Base-by-base conservation (phyloP, 495 filamentous ascomycete species). In the Xylaria acuta region DNA sequence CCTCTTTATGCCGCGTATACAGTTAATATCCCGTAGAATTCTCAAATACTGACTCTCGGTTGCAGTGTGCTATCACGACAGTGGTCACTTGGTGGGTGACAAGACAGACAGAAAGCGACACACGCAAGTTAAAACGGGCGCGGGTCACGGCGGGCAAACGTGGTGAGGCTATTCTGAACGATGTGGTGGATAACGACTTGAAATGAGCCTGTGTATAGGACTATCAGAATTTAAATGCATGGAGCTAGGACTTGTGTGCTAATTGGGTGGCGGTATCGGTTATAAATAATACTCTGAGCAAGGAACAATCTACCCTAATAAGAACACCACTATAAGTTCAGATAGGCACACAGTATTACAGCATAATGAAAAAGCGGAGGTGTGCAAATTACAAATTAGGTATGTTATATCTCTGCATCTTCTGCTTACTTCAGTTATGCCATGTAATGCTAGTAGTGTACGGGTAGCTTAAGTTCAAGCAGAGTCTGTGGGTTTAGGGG, bases 91-190 rank as follows among this genome's bases (percentile, higher is more conserved):
- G 77, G 80, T 81, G 73, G 73, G 75, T 81, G 16, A 81, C 78
- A 6, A 69, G 77, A 14, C 76, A 77, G 74, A 79, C 77, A 7
- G 82, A 84, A 72, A 76, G 76, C 8, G 81, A 84, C 54, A 84
- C 82, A 27, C 79, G 83, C 38, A 78, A 73, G 32, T 71, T 86
- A 40, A 86, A 86, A 76, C 62, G 81, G 51, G 82, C 79, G 25
- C 80, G 82, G 43, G 74, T 84, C 12, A 77, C 80, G 0, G 84
- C 84, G 6, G 81, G 77, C n/a, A 80, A 78, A 71, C 75, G 77
- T 25, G 76, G 79, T 11, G 79, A 84, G 63, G 76, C 81, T 1
- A 77, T 86, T 66, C 72, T 86, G 72, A 81, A 84, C 56, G 83
- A 84, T 75, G 77, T 85, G 22, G 80, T 84, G 69, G 80, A 83